A percentile compares a stretch with the other conserved stretches of the same genome.
phyloP scores from a whole-genome alignment of 805 yeast species.

The Zygosaccharomyces pseudorouxii region DNA sequence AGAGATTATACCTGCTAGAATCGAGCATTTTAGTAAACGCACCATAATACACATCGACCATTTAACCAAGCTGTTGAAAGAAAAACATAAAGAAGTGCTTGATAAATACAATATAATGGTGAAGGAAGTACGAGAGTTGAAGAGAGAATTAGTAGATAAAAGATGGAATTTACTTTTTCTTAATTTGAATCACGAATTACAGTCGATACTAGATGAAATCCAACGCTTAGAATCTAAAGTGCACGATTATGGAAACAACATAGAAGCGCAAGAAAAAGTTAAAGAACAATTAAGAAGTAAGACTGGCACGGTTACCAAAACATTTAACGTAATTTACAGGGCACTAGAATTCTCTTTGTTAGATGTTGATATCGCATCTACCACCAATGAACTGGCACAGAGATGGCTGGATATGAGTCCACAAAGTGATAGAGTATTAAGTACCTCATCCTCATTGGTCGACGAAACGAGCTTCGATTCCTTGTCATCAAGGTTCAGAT shows the following conservation, averaged over 20 bases:
- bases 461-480: constrained; percentile 6
- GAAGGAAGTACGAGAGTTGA: constrained; percentile 40
- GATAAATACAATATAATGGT: constrained; percentile 41
- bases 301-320: constrained; percentile 39
- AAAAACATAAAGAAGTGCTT: constrained; percentile 39
- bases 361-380: constrained; percentile 35
- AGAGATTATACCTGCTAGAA: constrained; percentile 47
- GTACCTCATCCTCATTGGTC: background rate
- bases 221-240: constrained; percentile 16
- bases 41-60: constrained; percentile 24
- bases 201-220: constrained; percentile 25
- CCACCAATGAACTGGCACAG: constrained; percentile 36
- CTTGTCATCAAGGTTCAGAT: constrained; percentile 4
- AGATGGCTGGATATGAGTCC: constrained; percentile 33
- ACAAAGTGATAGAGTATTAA: constrained; percentile 13
- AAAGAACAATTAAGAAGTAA: constrained; percentile 35
- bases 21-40: constrained; percentile 41
- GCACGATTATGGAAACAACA: constrained; percentile 9
- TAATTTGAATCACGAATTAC: constrained; percentile 43
- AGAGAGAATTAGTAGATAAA: constrained; percentile 44
- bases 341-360: constrained; percentile 42
- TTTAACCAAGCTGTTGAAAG: constrained; percentile 32
- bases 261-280: constrained; percentile 23
- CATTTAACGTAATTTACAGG: constrained; percentile 37
- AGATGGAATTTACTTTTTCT: constrained; percentile 55